Percentiles rank a stretch among this genome's conserved stretches.
These are phyloP conservation scores for Mycena capillaripes DNA, from an alignment of 768 basidiomycete species.

Conservation along the genomic window DNA sequence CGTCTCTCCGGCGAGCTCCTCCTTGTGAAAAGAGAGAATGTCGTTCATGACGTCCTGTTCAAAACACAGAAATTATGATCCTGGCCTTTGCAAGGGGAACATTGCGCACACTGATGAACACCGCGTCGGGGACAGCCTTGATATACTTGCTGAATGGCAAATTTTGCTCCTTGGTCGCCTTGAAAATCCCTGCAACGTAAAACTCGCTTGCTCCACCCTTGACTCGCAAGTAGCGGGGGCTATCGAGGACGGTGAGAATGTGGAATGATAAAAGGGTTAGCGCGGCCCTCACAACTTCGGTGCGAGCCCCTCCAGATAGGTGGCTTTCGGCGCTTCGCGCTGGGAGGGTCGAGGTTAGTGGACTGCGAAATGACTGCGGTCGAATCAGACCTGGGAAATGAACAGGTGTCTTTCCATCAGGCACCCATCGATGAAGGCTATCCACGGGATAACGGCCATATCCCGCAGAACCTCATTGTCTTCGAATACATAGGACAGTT, in stretches of 20 bases:
- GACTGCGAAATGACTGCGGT: background rate
- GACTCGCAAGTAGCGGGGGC: conserved; percentile 23
- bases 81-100: background rate
- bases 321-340: background rate
- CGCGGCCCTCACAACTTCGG: conserved; percentile 10
- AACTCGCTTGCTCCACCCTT: conserved; percentile 23
- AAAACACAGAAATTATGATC: background rate
- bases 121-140: conserved; percentile 8
- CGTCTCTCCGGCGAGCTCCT: conserved; percentile 26
- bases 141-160: conserved; percentile 31
- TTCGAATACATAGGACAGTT: conserved; percentile 7
- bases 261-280: background rate
- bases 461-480: conserved; percentile 13
- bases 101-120: background rate
- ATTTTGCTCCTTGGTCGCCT: conserved; percentile 20
- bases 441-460: conserved; percentile 20
- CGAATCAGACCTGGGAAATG: conserved; percentile 5
- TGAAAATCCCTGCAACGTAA: conserved; percentile 26
- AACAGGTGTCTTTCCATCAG: conserved; percentile 19
- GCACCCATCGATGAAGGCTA: conserved; percentile 15
- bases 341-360: conserved; percentile 1
- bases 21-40: conserved; percentile 28
- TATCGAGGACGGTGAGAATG: background rate
- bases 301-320: too few relatives aligned
- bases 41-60: conserved; percentile 29